Percentiles rank a stretch among this genome's conserved stretches.
These are phyloP conservation scores for Leptographium flavum DNA, from an alignment of 2,329 filamentous ascomycete genomes.

Conservation along the genomic window DNA sequence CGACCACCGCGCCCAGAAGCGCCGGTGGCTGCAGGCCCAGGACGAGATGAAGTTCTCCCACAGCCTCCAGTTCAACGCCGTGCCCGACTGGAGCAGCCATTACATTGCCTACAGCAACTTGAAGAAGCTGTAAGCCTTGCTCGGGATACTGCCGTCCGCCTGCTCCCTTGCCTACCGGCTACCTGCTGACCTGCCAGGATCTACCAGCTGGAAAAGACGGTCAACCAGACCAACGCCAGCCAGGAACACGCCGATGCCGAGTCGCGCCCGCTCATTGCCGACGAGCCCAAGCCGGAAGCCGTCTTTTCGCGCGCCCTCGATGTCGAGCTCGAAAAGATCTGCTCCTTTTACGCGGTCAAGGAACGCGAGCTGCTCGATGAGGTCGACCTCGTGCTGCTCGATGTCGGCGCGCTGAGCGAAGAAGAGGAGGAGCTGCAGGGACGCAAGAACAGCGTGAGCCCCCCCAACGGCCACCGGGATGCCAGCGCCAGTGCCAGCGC, in stretches of 20 bases:
- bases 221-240: slow-evolving; percentile 44
- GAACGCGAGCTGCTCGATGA: slow-evolving; percentile 78
- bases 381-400: slow-evolving; percentile 59
- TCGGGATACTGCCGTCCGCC: too few relatives aligned
- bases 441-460: background rate
- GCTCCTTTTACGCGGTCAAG: slow-evolving; percentile 78
- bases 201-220: slow-evolving; percentile 81
- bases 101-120: slow-evolving; percentile 98
- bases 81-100: slow-evolving; percentile 97
- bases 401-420: slow-evolving; percentile 55
- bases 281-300: slow-evolving; percentile 56
- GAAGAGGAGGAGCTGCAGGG: slow-evolving; percentile 28
- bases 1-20: slow-evolving; percentile 33
- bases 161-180: background rate
- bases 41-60: slow-evolving; percentile 99
- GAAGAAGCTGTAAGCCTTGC: slow-evolving; percentile 79
- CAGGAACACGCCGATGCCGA: slow-evolving; percentile 56
- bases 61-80: slow-evolving; percentile 97
- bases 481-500: slow-evolving; percentile 12
- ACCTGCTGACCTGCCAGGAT: slow-evolving; percentile 41
- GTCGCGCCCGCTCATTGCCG: slow-evolving; percentile 65
- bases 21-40: slow-evolving; percentile 53
- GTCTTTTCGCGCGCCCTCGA: slow-evolving; percentile 73
- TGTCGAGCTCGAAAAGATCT: slow-evolving; percentile 85
- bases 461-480: background rate